Base-by-base conservation (phyloP, 2,329 filamentous ascomycete species). In the Colletotrichum costaricense region DNA sequence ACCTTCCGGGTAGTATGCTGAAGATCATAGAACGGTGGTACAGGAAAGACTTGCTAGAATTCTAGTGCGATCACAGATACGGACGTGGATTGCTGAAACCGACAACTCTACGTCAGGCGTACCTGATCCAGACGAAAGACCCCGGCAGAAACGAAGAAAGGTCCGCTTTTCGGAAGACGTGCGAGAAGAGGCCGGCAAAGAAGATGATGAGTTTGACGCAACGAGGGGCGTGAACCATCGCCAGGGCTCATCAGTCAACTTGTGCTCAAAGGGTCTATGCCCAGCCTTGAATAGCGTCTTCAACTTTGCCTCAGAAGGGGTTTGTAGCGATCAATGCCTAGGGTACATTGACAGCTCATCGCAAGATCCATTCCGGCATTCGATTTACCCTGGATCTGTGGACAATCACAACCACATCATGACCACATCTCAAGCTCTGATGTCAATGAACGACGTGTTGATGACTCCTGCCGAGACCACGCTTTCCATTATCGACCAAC, bases 271-370 rank as follows among this genome's bases (percentile, higher is more conserved):
- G n/a, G 58, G 30, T 5, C 57, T 55, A 1, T 55, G 52, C 0
- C 24, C 22, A 1, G 24, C 52, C 0, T 16, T 55, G n/a, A 12
- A 55, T 1, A n/a, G 42, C 58, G 9, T 19, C 9, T 55, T 24
- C 52, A 16, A 55, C 11, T 28, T 24, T 26, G 52, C 24, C 0
- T 24, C 52, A 1, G 52, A 16, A 4, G 22, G 2, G 2, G 19
- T 0, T 0, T 49, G 8, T 11, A 22, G 52, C 9, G 59, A 6
- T 5, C 58, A 52, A 5, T 63, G 35, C 1, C 46, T 72, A 5
- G 58, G 69, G 2, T 64, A 72, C 54, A 60, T 72, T 14, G 69
- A 72, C 6, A 46, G 56, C 12, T 28, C 30, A 9, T 72, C 58
- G 1, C 30, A 56, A 24, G 26, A 30, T 4, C 52, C 26, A 0